phyloP scores from a whole-genome alignment of 2,329 filamentous ascomycete species.

The Trichoderma simmonsii region DNA sequence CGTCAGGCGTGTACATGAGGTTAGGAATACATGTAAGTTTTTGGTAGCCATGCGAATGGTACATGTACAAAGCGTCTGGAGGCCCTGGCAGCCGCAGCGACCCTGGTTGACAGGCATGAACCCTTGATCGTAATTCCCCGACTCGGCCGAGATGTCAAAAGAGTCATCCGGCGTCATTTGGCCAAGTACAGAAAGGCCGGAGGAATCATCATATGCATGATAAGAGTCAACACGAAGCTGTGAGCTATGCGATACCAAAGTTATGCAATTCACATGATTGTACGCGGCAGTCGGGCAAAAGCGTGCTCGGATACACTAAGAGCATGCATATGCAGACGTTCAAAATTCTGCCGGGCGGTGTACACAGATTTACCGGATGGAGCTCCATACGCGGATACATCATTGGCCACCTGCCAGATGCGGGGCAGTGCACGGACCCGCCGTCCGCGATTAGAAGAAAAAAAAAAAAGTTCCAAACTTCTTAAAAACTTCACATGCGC shows the following conservation, averaged over 20 bases:
- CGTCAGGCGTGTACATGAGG: neutral
- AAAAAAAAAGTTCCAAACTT: neutral
- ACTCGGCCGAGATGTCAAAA: neutral
- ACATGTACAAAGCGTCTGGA: neutral
- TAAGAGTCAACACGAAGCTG: neutral
- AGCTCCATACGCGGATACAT: neutral
- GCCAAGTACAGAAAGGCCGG: neutral
- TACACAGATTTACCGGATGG: neutral
- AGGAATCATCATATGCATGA: neutral
- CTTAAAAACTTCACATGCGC: slow-evolving; percentile 2
- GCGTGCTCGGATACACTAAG: neutral
- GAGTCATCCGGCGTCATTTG: neutral
- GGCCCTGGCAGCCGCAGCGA: neutral
- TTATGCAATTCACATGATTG: neutral
- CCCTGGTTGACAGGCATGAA: neutral
- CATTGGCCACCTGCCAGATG: slow-evolving; percentile 1
- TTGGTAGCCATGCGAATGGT: neutral
- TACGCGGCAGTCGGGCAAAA: neutral
- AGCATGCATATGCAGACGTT: neutral
- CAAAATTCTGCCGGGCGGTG: neutral
- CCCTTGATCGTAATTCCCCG: neutral
- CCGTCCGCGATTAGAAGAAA: neutral
- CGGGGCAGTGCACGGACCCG: neutral
- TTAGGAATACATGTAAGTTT: neutral
- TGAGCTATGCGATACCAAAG: neutral